phyloP scores from a whole-genome alignment of 2,329 filamentous ascomycete genomes.

The Penicillium aurantiogriseum region DNA sequence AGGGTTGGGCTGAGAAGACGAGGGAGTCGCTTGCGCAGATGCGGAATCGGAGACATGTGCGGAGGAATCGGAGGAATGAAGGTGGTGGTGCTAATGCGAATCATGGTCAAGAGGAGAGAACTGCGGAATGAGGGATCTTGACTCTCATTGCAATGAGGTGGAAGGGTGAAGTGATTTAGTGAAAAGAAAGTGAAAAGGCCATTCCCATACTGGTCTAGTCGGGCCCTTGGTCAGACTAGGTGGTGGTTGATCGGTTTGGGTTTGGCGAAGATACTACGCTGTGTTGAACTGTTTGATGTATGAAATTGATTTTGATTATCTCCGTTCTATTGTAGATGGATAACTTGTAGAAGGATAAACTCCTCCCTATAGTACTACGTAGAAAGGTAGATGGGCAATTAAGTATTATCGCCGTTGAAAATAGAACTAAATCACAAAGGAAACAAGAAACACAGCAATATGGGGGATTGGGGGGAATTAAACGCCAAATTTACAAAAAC shows the following conservation, averaged over 20 bases:
- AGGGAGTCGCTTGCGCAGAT: neutral
- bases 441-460: neutral
- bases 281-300: neutral
- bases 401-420: neutral
- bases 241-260: no score
- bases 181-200: no score
- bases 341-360: neutral
- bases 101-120: neutral
- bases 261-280: neutral
- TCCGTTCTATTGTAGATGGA: neutral
- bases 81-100: no score
- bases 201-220: neutral
- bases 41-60: neutral
- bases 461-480: conserved; percentile 5
- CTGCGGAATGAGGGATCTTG: neutral
- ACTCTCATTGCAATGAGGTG: neutral
- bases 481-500: conserved; percentile 1
- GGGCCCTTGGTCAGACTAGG: neutral
- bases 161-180: neutral
- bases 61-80: neutral
- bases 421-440: neutral
- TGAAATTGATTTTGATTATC: neutral
- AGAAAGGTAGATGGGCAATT: neutral
- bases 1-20: neutral
- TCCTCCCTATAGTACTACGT: neutral